Percentiles rank a stretch among this genome's conserved stretches.
These are phyloP conservation scores for Pyrus hybrid DNA, from an alignment of 331 rosid genomes.

Conservation along the genomic window DNA sequence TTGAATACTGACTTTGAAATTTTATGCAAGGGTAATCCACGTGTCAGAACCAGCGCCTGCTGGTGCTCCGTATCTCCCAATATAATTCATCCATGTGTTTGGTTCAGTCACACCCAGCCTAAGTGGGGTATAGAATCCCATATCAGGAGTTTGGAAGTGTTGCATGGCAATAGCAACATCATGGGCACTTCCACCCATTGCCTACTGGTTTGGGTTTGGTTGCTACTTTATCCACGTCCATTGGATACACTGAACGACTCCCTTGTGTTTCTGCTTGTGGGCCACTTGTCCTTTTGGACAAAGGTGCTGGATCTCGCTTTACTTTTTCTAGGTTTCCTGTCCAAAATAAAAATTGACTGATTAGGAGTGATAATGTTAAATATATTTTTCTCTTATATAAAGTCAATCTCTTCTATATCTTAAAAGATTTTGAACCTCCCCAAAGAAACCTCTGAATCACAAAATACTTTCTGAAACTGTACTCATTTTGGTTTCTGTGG, in stretches of 20 bases:
- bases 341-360: too few relatives aligned
- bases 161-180: neutral
- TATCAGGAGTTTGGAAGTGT: neutral
- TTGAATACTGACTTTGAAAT: neutral
- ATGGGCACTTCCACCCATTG: too few relatives aligned
- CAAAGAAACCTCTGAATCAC: neutral
- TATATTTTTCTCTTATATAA: too few relatives aligned
- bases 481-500: neutral
- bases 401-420: neutral
- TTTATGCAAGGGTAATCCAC: neutral
- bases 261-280: neutral
- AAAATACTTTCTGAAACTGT: neutral
- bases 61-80: neutral
- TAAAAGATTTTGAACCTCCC: neutral
- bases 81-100: neutral
- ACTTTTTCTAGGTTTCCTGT: too few relatives aligned
- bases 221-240: neutral
- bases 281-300: too few relatives aligned
- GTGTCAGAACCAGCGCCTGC: neutral
- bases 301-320: too few relatives aligned
- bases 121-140: neutral
- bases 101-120: neutral
- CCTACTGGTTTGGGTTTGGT: neutral
- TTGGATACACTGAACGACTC: neutral
- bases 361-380: too few relatives aligned